Evolutionary conservation across 495 filamentous ascomycete species (phyloP), one percentile per base, ranked within the genome.

Genomic region (Geoglossum glabrum): DNA sequence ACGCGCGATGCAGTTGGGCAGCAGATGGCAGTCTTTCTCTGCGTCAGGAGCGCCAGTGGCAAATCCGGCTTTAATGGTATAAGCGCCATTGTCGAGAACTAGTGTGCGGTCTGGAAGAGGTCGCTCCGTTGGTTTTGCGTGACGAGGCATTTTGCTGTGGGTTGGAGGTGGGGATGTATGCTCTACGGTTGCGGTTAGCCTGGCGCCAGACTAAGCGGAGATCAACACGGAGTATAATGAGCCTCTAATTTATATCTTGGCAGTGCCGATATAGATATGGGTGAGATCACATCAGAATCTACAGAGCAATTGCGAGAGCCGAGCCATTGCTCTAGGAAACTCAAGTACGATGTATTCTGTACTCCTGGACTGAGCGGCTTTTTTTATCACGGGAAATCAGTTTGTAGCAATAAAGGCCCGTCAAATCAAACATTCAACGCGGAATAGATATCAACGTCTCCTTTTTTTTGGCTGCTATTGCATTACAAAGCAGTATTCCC

Each of bases 21-120:
- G 85, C 21, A 82, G 68, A 11, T 76, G 72, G 66, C 87, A 93
- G 49, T 71, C 71, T 49, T 64, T 56, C 43, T 43, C 63, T 62
- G 65, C 61, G 50, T 81, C 76, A 23, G 59, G 61, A n/a, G 17
- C 59, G 23, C 70, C 61, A 17, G 74, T 70, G 31, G 83, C 78
- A 65, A 90, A 87, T 60, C 92, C 90, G 26, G 90, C 89, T 74
- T 99, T 99, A 68, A 97, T 84, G 3, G 83, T 90, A 67, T 86
- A 85, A 30, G 83, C 88, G 63, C 92, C 93, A 74, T 97, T 97
- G 73, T 99, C 93, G 62, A 97, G 72, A 50, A 99, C 76, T 49
- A 97, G 80, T 0, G 90, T 94, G 60, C 76, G 75, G 10, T 79
- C 68, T 0, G 84, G 82, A 9, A 78, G 46, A 21, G 59, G 25